Evolutionary conservation across 139 green algal genomes (phyloP), one percentile per base, ranked within the genome.

Genomic region (Microglena sp.): DNA sequence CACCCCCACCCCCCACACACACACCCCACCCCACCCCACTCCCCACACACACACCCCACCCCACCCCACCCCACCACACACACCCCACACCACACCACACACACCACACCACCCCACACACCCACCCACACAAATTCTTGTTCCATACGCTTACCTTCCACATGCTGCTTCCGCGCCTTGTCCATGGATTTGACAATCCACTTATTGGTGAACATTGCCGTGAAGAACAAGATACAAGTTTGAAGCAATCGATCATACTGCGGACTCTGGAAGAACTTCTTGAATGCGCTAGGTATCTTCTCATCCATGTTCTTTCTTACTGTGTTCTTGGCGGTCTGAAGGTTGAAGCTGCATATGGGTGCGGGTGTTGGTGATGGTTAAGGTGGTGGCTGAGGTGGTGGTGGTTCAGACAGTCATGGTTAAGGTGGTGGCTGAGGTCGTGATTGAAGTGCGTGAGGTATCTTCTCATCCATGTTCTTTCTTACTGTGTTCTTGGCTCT

Each of bases 281-380:
- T 60, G 65, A 81, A 64, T 7, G 29, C 29, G 18, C 22, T 15
- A 50, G 58, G 58, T 7, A 26, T 53, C 64, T 62, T 70, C 5
- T 79, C 73, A 40, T 80, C 70, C 22, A 84, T 31, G 4, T 36
- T 33, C 45, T 80, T 80, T 27, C 74, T 21, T 18, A 84, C 67
- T 27, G 68, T 77, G 1, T 64, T 50, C 45, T 84, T 84, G 15
- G 55, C 62, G 6, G 40, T 50, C 5, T 62, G 69, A 30, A 83
- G 59, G 45, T 76, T 78, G 67, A 83, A 83, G 18, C 77, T 83
- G 62, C 18, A 58, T 11, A n/a, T n/a, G n/a, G n/a, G n/a, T n/a
- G n/a, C n/a, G n/a, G n/a, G n/a, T n/a, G n/a, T n/a, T n/a, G n/a
- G n/a, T n/a, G n/a, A n/a, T n/a, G n/a, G n/a, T n/a, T n/a, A n/a